Base-by-base conservation (phyloP, 495 filamentous ascomycete genomes). In the Penicillium argentinense region DNA sequence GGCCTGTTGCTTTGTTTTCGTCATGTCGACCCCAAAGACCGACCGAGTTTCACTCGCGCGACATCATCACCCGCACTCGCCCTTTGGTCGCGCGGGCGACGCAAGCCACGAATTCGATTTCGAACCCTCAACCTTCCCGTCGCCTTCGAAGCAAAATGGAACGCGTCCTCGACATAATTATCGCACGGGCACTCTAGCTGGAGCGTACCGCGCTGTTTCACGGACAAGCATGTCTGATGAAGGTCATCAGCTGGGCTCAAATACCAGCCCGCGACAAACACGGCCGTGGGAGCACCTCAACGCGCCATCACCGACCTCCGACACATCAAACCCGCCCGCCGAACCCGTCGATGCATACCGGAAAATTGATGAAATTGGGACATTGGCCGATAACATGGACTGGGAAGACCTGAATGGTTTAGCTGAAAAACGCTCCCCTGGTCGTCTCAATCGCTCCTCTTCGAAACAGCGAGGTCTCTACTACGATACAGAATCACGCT, bases 271-370 rank as follows among this genome's bases (percentile, higher is more conserved):
- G 29, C 57, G 51, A 27, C 54, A 30, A 9, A n/a, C n/a, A n/a
- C n/a, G n/a, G n/a, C 25, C 44, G 16, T 51, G 49, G 2, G 42
- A 52, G 4, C 25, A 30, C 2, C 16, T 43, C 22, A 34, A 39
- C 47, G 41, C 42, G 47, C 47, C 43, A 19, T 58, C 57, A 0
- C 51, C 60, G 4, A 28, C 45, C 37, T 68, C 49, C 9, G 51
- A 62, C 9, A 57, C 49, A 0, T 76, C 73, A 1, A 72, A 69
- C 23, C 72, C 75, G 4, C 73, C 71, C 22, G 55, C 64, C 24
- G 75, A 74, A 33, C 47, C 73, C 1, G 57, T 51, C 13, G 73
- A 78, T 47, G 57, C 63, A 5, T 79, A 80, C 46, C 59, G 64
- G 36, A 65, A 64, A 40, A 76, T 76, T 34, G 61, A 71, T 13